Evolutionary conservation across 1,284 basidiomycete species (phyloP).

Genomic region (Papiliotrema flavescens): DNA sequence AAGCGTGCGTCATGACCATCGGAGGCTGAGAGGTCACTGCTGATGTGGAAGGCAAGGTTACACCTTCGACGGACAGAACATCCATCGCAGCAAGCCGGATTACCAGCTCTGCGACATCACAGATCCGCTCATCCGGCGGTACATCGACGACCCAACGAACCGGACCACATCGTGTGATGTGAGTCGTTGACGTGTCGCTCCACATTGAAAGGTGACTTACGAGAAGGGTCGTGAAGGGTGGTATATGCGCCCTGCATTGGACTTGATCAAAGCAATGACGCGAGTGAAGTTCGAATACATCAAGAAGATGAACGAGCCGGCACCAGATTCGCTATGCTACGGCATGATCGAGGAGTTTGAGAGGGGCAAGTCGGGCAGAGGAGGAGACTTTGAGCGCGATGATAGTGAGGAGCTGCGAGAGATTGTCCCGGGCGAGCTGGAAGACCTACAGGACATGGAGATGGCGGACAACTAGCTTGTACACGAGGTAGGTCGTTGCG

Average conservation of each 20-base stretch:
- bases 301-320: constrained; percentile 53
- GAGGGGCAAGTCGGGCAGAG: constrained; percentile 1
- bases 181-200: constrained; percentile 33
- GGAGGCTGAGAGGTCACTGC: not conserved
- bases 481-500: too few species aligned
- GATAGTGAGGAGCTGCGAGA: constrained; percentile 5
- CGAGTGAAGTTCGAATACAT: constrained; percentile 80
- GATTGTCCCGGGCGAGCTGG: not conserved
- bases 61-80: constrained; percentile 79
- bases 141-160: constrained; percentile 70
- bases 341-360: constrained; percentile 25
- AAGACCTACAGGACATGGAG: not conserved
- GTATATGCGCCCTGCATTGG: constrained; percentile 70
- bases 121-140: constrained; percentile 72
- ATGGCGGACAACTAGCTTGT: constrained; percentile 1
- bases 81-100: constrained; percentile 77
- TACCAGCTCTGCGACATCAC: constrained; percentile 90
- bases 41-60: constrained; percentile 57
- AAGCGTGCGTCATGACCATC: constrained; percentile 19
- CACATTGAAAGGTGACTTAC: not conserved
- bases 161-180: constrained; percentile 65
- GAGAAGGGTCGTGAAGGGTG: constrained; percentile 74
- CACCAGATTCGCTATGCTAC: constrained; percentile 23
- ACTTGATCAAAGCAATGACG: constrained; percentile 77
- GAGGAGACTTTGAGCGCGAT: not conserved